These are phyloP conservation scores for Oenanthe javanica DNA, from an alignment of 140 eudicot species.

Conservation along the genomic window DNA sequence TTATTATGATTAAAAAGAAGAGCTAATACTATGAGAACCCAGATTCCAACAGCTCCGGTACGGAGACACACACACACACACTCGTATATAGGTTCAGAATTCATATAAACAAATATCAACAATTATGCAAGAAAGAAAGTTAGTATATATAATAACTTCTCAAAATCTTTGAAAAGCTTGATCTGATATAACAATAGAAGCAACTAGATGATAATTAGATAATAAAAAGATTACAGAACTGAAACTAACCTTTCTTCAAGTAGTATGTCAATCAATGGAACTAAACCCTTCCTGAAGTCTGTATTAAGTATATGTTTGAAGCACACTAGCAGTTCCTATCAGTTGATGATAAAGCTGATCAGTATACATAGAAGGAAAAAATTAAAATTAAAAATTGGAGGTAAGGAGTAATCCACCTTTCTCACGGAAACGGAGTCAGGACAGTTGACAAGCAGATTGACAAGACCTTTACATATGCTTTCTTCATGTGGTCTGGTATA, in stretches of 20 bases:
- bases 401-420: slow-evolving; percentile 41
- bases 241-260: slow-evolving; percentile 69
- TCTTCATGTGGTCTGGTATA: slow-evolving; percentile 89
- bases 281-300: slow-evolving; percentile 78
- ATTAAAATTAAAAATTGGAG: slow-evolving; percentile 1
- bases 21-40: not conserved
- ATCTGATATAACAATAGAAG: not conserved
- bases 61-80: not conserved
- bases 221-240: not conserved
- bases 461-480: slow-evolving; percentile 85
- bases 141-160: not conserved
- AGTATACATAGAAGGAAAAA: slow-evolving; percentile 8
- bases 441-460: slow-evolving; percentile 90
- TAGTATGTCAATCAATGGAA: slow-evolving; percentile 83
- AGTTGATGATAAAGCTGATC: slow-evolving; percentile 5
- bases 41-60: not conserved
- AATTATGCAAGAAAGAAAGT: not conserved
- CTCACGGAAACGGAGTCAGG: slow-evolving; percentile 76
- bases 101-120: not conserved
- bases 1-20: not conserved
- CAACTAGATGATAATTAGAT: not conserved
- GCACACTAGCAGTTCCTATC: slow-evolving; percentile 88
- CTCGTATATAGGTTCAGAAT: not conserved
- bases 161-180: not conserved
- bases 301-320: slow-evolving; percentile 88